Conservation (phyloP, 163 green algal species). For the Volvox carteri region DNA sequence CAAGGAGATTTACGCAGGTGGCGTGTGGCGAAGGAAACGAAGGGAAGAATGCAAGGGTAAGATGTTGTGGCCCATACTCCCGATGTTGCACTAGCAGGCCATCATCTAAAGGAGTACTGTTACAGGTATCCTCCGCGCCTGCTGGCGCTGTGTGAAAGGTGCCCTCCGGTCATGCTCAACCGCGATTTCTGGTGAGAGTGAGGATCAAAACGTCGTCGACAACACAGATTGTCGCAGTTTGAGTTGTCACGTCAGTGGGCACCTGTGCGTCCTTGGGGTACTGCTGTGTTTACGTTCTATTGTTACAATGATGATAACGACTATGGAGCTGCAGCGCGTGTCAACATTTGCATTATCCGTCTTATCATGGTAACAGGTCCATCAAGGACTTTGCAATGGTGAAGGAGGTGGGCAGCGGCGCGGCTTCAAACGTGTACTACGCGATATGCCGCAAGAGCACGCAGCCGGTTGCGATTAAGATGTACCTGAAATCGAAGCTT, state of each 20-base stretch:
- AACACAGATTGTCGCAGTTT: neutral
- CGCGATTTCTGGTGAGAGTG: conserved; percentile 49
- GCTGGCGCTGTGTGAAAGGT: conserved; percentile 52
- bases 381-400: conserved; percentile 74
- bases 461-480: conserved; percentile 70
- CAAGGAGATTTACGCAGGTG: neutral
- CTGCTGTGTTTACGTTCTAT: neutral
- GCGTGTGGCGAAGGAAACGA: neutral
- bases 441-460: conserved; percentile 69
- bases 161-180: conserved; percentile 50
- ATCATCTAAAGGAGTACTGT: neutral
- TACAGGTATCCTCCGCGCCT: conserved; percentile 46
- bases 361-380: conserved; percentile 47
- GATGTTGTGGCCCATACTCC: neutral
- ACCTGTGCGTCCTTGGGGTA: neutral
- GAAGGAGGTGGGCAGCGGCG: conserved; percentile 73
- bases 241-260: neutral
- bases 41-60: conserved; percentile 36
- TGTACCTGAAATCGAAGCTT: conserved; percentile 74
- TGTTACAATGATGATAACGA: neutral
- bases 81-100: neutral
- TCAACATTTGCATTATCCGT: neutral
- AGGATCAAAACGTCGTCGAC: neutral
- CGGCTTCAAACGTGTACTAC: conserved; percentile 71
- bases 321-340: neutral